Conservation (phyloP, 176 grass and related monocot species). For the Zoysia pacifica region DNA sequence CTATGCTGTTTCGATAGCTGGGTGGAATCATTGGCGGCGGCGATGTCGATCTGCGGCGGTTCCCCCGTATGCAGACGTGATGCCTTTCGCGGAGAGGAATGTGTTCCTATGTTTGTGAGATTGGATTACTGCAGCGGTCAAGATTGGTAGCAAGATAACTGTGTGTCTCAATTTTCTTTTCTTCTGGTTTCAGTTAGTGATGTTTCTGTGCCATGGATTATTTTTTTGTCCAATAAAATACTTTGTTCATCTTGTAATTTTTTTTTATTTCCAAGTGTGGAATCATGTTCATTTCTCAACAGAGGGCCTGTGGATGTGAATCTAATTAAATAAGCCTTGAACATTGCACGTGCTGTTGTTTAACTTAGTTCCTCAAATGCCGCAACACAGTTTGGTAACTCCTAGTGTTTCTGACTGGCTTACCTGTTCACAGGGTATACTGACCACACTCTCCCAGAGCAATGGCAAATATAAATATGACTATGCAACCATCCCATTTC, state of each 20-base stretch:
- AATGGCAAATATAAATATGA: constrained; percentile 87
- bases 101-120: not conserved
- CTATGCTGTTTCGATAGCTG: not conserved
- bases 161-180: not conserved
- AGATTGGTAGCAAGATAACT: not conserved
- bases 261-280: not conserved
- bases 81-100: not conserved
- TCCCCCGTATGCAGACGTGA: not conserved
- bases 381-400: not conserved
- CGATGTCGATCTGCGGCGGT: constrained; percentile 7
- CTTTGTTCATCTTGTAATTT: not conserved
- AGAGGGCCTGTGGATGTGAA: not conserved
- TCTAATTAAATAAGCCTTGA: constrained; percentile 7
- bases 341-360: constrained; percentile 31
- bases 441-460: constrained; percentile 92
- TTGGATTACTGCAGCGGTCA: not conserved
- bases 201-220: not conserved
- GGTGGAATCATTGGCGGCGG: not conserved
- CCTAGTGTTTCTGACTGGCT: constrained; percentile 19
- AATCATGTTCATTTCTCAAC: not conserved
- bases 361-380: not conserved
- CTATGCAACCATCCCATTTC: constrained; percentile 89
- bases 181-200: not conserved
- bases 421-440: constrained; percentile 68
- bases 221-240: not conserved